Evolutionary conservation across 305 asterid genomes (phyloP), one percentile per base, ranked within the genome.

Genomic region (Solanum hybrid): DNA sequence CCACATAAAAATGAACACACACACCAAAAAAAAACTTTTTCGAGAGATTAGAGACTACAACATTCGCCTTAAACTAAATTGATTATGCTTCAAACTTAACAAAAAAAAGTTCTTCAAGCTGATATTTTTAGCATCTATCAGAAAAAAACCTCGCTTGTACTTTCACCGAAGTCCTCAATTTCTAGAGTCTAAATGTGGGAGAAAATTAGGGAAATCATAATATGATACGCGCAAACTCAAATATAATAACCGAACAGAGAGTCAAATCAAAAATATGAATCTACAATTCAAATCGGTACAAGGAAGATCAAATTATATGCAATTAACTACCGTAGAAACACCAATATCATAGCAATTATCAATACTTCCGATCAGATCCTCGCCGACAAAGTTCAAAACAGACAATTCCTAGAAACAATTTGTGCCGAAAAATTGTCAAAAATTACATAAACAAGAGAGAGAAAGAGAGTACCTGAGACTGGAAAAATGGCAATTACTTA

Each of bases 391-490:
- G 74, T 84, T 51, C 71, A 82, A 9, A 77, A 77, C 5, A 33
- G 16, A 28, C n/a, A 16, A 33, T 75, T 31, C 12, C 24, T 16
- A 75, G 7, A 12, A 39, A 24, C 35, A 13, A 31, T 84, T 51
- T 26, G 74, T 3, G 31, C 20, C 20, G 0, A 11, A 51, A 31
- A 28, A 29, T 46, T 28, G 87, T n/a, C 4, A 33, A 51, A 26
- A 67, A 42, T 16, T 69, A 71, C 11, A 39, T 2, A 11, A 37
- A 37, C 34, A 34, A 20, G 10, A 69, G 39, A 77, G 28, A 33
- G 35, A 29, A 9, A 39, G 34, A 78, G 69, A 89, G 90, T 42
- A 91, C 91, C 92, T 89, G 87, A 33, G 40, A 57, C 10, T 57
- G 90, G 14, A 89, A 67, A 79, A 57, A 89, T 24, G 40, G 35